Evolutionary conservation across 257 asterid species (phyloP).

Genomic region (Salvia splendens): DNA sequence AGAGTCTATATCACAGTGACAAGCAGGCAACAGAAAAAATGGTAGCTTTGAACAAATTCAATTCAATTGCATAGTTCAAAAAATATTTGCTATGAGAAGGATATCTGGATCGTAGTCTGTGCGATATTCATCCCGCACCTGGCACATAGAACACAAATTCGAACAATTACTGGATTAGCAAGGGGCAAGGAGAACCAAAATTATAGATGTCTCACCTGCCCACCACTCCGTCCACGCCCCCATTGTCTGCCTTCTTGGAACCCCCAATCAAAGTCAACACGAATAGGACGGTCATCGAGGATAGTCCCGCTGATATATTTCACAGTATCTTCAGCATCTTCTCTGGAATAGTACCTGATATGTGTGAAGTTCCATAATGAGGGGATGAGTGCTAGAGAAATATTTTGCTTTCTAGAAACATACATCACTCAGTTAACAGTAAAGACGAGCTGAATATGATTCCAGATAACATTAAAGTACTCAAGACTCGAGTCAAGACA

Average conservation of each 20-base stretch:
- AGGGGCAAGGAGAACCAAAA: slow-evolving; percentile 12
- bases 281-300: slow-evolving; percentile 98
- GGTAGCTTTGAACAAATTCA: not conserved
- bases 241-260: slow-evolving; percentile 97
- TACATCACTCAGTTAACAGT: not conserved
- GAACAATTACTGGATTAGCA: slow-evolving; percentile 17
- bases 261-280: slow-evolving; percentile 99
- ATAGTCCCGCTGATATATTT: slow-evolving; percentile 95
- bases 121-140: slow-evolving; percentile 99
- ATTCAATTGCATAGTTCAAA: not conserved
- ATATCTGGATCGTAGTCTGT: slow-evolving; percentile 99
- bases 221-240: slow-evolving; percentile 99
- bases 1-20: not conserved
- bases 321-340: slow-evolving; percentile 86
- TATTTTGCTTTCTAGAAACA: not conserved
- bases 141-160: slow-evolving; percentile 36
- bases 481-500: not conserved
- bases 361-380: slow-evolving; percentile 25
- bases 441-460: slow-evolving; percentile 1
- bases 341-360: slow-evolving; percentile 92
- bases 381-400: not conserved
- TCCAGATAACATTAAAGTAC: slow-evolving; percentile 5
- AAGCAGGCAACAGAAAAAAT: not conserved
- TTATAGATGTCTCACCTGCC: slow-evolving; percentile 60
- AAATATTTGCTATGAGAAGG: slow-evolving; percentile 47